phyloP scores from a whole-genome alignment of 2,329 filamentous ascomycete genomes.

The Penicillium sp. region DNA sequence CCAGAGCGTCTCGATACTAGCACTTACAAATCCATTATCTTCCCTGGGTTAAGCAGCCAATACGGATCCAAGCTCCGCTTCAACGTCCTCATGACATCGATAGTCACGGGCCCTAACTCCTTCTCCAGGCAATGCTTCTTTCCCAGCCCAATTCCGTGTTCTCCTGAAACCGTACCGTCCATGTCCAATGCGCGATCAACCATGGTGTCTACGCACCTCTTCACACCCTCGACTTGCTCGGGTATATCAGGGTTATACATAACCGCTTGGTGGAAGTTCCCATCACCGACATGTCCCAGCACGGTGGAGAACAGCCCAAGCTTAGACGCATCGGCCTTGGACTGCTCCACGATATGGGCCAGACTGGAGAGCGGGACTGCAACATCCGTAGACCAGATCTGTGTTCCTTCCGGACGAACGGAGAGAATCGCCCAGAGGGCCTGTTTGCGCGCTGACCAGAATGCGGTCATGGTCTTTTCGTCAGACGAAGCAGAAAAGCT shows the following conservation, averaged over 20 bases:
- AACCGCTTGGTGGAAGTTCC: constrained; percentile 92
- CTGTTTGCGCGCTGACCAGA: constrained; percentile 64
- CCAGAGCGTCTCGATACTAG: too few species aligned
- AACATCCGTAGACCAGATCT: constrained; percentile 64
- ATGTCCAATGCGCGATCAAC: constrained; percentile 84
- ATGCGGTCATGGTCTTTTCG: constrained; percentile 54
- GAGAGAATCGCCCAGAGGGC: constrained; percentile 63
- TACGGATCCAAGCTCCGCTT: constrained; percentile 80
- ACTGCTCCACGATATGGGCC: constrained; percentile 71
- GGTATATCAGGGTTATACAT: constrained; percentile 75
- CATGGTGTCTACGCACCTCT: constrained; percentile 84
- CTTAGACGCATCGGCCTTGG: constrained; percentile 85
- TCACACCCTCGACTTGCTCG: constrained; percentile 72
- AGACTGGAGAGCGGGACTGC: constrained; percentile 61
- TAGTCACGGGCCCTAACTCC: constrained; percentile 77
- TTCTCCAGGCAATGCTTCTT: constrained; percentile 79
- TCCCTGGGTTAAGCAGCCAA: constrained; percentile 90
- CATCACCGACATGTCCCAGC: constrained; percentile 87
- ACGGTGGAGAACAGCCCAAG: constrained; percentile 85
- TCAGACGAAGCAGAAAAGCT: constrained; percentile 58
- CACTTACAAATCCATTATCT: constrained; percentile 69
- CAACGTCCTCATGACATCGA: constrained; percentile 81
- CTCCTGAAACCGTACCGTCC: constrained; percentile 69
- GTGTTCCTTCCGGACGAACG: constrained; percentile 55
- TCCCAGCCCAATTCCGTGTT: constrained; percentile 82